Base-by-base conservation (phyloP, 352 stramenopile species). In the Phytophthora megakarya region DNA sequence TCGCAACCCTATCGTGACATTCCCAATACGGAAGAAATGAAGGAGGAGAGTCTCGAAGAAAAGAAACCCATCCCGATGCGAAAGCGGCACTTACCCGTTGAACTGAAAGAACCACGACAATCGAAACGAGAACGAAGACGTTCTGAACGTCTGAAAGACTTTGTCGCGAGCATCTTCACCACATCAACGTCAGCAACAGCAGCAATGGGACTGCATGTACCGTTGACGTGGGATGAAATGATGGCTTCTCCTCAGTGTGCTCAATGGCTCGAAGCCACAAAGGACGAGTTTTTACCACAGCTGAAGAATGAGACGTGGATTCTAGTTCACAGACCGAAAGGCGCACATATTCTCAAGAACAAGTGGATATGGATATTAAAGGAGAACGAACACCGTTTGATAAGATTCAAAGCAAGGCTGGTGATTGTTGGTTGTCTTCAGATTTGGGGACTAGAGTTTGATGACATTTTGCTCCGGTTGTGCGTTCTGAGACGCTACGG, bases 31-130 rank as follows among this genome's bases (percentile, higher is more conserved):
- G 19, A 35, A 16, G 26, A 52, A 37, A 10, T 9, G 26, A 52
- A 21, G 33, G 56, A 57, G 56, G 46, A 64, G 35, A 64, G 35
- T 50, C 23, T 44, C 19, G 33, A 64, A 25, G 55, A 64, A 46
- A 56, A 45, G 12, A 5, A n/a, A 19, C 28, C 19, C 7, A 21
- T 3, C 28, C 32, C 16, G 13, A 55, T 33, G 23, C 19, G 32
- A 6, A 57, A 50, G 21, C 22, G 57, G 15, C 57, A 66, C 16
- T 25, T 59, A 11, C 57, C 47, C 18, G 42, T 66, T 5, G 48
- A 59, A 37, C 15, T 53, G 11, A 66, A 48, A 16, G 26, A 53
- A 3, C 39, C 28, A 11, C 3, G 39, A 23, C 32, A 28, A 2
- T 54, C 48, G 4, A 4, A 3, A 15, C 22, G 10, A 51, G 10